Conservation (phyloP, 2,329 filamentous ascomycete species). For the Epichloe gansuensis region DNA sequence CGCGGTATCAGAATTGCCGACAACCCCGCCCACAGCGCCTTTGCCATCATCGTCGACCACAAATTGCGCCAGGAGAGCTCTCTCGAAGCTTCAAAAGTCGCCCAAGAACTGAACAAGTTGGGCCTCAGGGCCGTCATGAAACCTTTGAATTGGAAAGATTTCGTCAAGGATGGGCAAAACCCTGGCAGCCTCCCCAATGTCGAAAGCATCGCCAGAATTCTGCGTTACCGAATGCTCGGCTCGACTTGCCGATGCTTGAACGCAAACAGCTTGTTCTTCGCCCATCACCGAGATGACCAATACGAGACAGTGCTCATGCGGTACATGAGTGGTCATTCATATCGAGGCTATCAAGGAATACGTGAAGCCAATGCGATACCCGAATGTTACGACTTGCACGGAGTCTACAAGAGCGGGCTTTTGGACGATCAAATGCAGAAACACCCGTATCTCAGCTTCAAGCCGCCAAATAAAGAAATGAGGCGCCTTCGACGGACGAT, state of each 20-base stretch:
- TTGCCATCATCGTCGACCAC: slow-evolving; percentile 45
- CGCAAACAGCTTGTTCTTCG: slow-evolving; percentile 56
- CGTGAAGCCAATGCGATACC: slow-evolving; percentile 55
- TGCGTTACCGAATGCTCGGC: slow-evolving; percentile 63
- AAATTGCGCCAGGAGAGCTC: slow-evolving; percentile 37
- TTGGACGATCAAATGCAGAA: slow-evolving; percentile 30
- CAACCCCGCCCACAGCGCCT: slow-evolving; percentile 28
- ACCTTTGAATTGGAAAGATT: slow-evolving; percentile 34
- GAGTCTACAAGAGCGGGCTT: slow-evolving; percentile 53
- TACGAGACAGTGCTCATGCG: slow-evolving; percentile 82
- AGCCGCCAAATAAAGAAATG: slow-evolving; percentile 18
- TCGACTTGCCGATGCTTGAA: slow-evolving; percentile 36
- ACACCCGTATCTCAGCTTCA: slow-evolving; percentile 26
- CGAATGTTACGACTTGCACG: slow-evolving; percentile 65
- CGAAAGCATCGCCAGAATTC: slow-evolving; percentile 61
- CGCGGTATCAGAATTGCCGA: slow-evolving; percentile 29
- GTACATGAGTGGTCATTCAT: slow-evolving; percentile 51
- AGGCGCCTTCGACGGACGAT: slow-evolving; percentile 17
- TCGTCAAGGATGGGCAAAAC: slow-evolving; percentile 17
- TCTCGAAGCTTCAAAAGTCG: slow-evolving; percentile 38
- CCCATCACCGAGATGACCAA: slow-evolving; percentile 83
- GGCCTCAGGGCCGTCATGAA: slow-evolving; percentile 18
- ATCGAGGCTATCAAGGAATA: slow-evolving; percentile 64
- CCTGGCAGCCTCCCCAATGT: slow-evolving; percentile 43
- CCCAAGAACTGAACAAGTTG: slow-evolving; percentile 24